These are phyloP conservation scores for Fraxinus americana DNA, from an alignment of 257 asterid genomes.

Conservation along the genomic window DNA sequence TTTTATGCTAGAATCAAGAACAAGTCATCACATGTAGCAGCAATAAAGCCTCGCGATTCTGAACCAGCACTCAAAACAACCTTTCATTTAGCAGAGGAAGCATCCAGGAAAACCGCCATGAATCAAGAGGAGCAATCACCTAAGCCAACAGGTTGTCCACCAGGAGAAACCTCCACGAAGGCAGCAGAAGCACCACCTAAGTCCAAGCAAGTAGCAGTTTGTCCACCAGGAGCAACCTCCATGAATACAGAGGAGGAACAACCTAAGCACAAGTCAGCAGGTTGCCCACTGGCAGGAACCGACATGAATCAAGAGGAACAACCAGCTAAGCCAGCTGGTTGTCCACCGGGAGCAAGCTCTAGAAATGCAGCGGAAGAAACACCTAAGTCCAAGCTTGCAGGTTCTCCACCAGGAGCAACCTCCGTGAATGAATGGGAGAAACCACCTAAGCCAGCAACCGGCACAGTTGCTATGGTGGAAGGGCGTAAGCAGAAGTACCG, in stretches of 20 bases:
- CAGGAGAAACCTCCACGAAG: conserved; percentile 7
- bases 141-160: background rate
- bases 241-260: background rate
- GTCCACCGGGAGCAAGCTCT: background rate
- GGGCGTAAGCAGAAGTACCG: background rate
- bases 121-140: background rate
- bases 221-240: background rate
- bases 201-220: background rate
- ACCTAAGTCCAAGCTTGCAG: background rate
- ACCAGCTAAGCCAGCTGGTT: background rate
- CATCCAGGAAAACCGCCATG: background rate
- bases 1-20: conserved; percentile 9
- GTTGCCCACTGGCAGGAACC: background rate
- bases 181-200: background rate
- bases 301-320: background rate
- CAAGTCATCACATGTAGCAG: conserved; percentile 3
- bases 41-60: background rate
- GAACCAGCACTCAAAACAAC: background rate
- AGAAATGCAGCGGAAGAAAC: background rate
- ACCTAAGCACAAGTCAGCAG: background rate
- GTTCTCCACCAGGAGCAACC: background rate
- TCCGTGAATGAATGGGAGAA: background rate
- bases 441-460: background rate
- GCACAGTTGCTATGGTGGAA: background rate
- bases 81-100: background rate